Conservation (phyloP, 257 asterid species). For the Perilla frutescens region DNA sequence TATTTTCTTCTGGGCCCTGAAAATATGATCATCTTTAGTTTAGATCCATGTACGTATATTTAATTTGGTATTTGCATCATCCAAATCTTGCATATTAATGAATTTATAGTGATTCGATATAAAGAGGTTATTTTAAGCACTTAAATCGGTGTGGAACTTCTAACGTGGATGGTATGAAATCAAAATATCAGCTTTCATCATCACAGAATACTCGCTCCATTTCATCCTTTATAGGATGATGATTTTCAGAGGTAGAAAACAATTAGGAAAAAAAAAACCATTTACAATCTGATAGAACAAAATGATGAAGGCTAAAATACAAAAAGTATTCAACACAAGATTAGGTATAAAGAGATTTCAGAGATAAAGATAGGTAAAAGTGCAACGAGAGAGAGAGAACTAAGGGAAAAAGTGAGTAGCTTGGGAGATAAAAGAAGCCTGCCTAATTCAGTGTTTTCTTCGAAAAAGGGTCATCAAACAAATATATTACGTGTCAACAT, state of each 20-base stretch:
- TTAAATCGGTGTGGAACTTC: no score
- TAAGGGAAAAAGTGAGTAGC: no score
- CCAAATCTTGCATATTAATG: not conserved
- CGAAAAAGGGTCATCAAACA: not conserved
- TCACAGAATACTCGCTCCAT: not conserved
- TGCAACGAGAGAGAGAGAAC: not conserved
- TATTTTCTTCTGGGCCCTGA: slow-evolving; percentile 80
- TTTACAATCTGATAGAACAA: no score
- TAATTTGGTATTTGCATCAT: not conserved
- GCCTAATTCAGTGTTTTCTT: slow-evolving; percentile 10
- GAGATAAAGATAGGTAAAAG: slow-evolving; percentile 23
- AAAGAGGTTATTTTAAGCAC: no score
- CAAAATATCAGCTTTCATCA: no score
- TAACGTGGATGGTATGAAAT: no score
- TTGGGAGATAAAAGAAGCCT: not conserved
- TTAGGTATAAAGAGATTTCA: slow-evolving; percentile 12
- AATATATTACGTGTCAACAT: not conserved
- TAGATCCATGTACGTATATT: not conserved
- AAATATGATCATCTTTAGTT: not conserved
- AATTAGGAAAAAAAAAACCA: not conserved
- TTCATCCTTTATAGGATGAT: not conserved
- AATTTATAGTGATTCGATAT: no score
- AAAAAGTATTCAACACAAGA: not conserved
- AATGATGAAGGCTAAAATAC: not conserved
- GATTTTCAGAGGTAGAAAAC: not conserved